Evolutionary conservation across 2,329 filamentous ascomycete genomes (phyloP).

Genomic region (Ilyonectria mors-panacis): DNA sequence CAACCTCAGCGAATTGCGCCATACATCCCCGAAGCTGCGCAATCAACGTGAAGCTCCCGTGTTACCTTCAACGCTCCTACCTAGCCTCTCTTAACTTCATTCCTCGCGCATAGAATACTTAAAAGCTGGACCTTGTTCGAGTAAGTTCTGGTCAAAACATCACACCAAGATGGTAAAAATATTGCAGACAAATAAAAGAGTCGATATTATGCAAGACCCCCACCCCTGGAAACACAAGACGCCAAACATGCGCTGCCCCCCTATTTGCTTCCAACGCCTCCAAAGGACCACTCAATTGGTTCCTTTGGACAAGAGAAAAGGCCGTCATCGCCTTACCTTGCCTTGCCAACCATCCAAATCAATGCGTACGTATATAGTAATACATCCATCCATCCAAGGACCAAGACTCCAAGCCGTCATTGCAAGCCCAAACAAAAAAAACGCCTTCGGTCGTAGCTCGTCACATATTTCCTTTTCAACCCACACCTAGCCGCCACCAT

Average conservation of each 20-base stretch:
- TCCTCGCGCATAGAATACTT: background rate
- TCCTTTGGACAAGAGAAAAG: slow-evolving; percentile 4
- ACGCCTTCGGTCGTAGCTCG: slow-evolving; percentile 30
- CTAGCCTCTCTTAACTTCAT: background rate
- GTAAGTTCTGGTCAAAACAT: too few relatives aligned
- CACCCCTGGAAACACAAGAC: background rate
- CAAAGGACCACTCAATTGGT: slow-evolving; percentile 11
- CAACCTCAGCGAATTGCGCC: too few relatives aligned
- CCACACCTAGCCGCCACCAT: background rate
- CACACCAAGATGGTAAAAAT: background rate
- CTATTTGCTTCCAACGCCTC: slow-evolving; percentile 16
- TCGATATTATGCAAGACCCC: background rate
- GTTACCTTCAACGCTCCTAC: background rate
- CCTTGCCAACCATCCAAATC: slow-evolving; percentile 13
- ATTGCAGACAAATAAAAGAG: background rate
- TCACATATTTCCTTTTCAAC: slow-evolving; percentile 19
- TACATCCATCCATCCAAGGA: slow-evolving; percentile 27
- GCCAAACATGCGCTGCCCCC: slow-evolving; percentile 10
- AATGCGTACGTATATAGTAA: slow-evolving; percentile 13
- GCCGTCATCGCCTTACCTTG: slow-evolving; percentile 9
- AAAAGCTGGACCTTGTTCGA: too few relatives aligned
- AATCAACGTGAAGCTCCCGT: background rate
- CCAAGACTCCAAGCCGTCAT: slow-evolving; percentile 6
- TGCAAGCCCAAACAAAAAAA: slow-evolving; percentile 22
- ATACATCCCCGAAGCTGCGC: background rate